Conservation (phyloP, 495 filamentous ascomycete species). For the Hyaloscypha variabilis region DNA sequence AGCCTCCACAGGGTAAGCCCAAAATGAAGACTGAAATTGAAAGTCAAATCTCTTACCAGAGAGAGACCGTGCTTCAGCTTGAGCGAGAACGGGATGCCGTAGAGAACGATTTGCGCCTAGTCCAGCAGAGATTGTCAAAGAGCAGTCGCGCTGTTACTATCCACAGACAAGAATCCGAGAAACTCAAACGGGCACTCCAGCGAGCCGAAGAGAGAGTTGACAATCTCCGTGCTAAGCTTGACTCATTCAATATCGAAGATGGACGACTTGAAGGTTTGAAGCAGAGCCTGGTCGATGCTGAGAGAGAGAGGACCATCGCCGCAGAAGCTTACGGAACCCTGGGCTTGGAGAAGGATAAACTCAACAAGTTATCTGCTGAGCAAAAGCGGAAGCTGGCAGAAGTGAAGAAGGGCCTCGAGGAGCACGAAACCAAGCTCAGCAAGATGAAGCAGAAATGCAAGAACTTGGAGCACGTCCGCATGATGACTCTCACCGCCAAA, state of each 20-base stretch:
- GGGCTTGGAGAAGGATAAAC: slow-evolving; percentile 49
- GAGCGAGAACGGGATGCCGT: slow-evolving; percentile 38
- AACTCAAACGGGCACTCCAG: slow-evolving; percentile 58
- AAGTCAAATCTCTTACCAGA: slow-evolving; percentile 61
- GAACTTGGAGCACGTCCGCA: slow-evolving; percentile 50
- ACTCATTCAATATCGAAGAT: slow-evolving; percentile 60
- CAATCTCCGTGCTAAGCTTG: slow-evolving; percentile 60
- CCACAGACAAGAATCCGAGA: slow-evolving; percentile 47
- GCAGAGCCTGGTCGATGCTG: slow-evolving; percentile 40
- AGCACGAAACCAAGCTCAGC: slow-evolving; percentile 44
- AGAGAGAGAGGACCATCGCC: slow-evolving; percentile 49
- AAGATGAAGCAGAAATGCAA: slow-evolving; percentile 63
- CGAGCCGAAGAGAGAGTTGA: slow-evolving; percentile 59
- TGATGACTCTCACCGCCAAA: slow-evolving; percentile 61
- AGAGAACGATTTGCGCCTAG: slow-evolving; percentile 22
- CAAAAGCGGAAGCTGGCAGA: slow-evolving; percentile 44
- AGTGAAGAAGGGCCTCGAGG: slow-evolving; percentile 43
- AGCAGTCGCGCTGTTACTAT: slow-evolving; percentile 45
- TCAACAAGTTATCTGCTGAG: slow-evolving; percentile 45
- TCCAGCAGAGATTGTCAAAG: slow-evolving; percentile 26
- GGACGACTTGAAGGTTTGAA: slow-evolving; percentile 64
- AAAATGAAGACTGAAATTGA: slow-evolving; percentile 83
- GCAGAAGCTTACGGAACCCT: slow-evolving; percentile 56
- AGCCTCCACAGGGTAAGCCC: slow-evolving; percentile 39
- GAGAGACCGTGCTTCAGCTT: slow-evolving; percentile 44